These are phyloP conservation scores for Rhodocollybia butyracea DNA, from an alignment of 768 basidiomycete species.

Conservation along the genomic window DNA sequence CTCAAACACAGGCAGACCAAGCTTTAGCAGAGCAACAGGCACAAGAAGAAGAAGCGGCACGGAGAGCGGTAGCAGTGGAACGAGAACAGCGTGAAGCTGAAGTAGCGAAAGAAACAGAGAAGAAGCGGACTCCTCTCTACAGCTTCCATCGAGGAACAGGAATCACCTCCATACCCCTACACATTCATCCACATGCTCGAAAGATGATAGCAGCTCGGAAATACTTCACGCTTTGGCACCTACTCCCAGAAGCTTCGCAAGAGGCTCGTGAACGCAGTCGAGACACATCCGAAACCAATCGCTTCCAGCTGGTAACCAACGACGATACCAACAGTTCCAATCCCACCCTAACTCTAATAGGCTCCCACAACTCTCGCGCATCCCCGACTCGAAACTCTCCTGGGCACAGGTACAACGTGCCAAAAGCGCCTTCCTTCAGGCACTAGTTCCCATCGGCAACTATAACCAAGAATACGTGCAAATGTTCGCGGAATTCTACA, in stretches of 20 bases:
- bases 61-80: constrained; percentile 7
- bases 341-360: background rate
- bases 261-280: constrained; percentile 1
- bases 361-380: background rate
- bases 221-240: constrained; percentile 7
- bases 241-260: background rate
- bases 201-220: background rate
- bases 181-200: background rate
- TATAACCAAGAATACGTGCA: background rate
- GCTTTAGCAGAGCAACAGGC: constrained; percentile 24
- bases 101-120: constrained; percentile 14
- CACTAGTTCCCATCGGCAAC: background rate
- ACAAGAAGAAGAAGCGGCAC: constrained; percentile 14
- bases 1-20: background rate
- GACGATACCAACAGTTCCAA: background rate
- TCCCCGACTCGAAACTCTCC: background rate
- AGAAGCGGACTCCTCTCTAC: constrained; percentile 1
- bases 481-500: constrained; percentile 3
- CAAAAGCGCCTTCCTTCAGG: background rate
- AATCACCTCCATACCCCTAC: background rate
- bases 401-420: constrained; percentile 1
- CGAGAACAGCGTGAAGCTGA: constrained; percentile 13
- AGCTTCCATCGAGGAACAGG: background rate
- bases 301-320: background rate
- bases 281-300: background rate